phyloP scores from a whole-genome alignment of 2,329 filamentous ascomycete genomes.

The Myriosclerotinia scirpicola region DNA sequence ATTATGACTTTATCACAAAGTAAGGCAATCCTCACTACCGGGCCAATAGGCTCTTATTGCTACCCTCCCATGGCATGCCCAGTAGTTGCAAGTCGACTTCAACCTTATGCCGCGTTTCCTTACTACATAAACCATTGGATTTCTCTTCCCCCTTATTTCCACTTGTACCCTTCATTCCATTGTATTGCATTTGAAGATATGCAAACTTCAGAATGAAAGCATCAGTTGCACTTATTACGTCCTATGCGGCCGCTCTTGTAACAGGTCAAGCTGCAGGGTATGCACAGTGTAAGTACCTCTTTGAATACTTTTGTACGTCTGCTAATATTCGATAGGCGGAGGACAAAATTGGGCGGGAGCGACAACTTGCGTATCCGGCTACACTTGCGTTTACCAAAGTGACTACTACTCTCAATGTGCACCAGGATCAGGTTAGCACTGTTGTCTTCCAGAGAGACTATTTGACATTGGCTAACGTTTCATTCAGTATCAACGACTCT shows the following conservation, averaged over 20 bases:
- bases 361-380: constrained; percentile 15
- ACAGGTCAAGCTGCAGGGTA: constrained; percentile 16
- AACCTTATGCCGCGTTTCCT: background rate
- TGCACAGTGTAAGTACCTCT: constrained; percentile 14
- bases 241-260: constrained; percentile 5
- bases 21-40: too few species aligned
- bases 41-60: constrained; percentile 3
- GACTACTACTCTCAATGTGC: constrained; percentile 19
- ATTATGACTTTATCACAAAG: background rate
- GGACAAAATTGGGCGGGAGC: constrained; percentile 10
- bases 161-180: constrained; percentile 5
- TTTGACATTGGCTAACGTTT: background rate
- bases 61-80: background rate
- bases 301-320: background rate
- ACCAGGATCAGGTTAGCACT: constrained; percentile 13
- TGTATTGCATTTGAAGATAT: background rate
- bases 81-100: background rate
- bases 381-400: constrained; percentile 7
- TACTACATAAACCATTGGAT: constrained; percentile 9
- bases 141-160: background rate
- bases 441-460: background rate
- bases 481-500: constrained; percentile 7
- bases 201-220: constrained; percentile 6
- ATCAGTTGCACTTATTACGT: constrained; percentile 10
- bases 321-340: constrained; percentile 14